These are phyloP conservation scores for Striga asiatica DNA, from an alignment of 257 asterid genomes.

Conservation along the genomic window DNA sequence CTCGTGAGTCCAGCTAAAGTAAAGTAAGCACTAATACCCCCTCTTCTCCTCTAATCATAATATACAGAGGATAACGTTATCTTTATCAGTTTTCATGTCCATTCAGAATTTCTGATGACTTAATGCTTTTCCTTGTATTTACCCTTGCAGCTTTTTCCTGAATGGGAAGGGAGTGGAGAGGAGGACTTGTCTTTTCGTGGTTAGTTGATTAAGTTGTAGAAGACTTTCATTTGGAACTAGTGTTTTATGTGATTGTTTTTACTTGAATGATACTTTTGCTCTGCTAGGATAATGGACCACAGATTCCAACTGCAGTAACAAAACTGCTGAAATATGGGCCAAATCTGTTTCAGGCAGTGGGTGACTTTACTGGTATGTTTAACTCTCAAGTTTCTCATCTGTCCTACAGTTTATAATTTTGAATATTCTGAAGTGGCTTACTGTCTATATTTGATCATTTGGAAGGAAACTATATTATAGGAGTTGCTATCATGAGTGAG, in stretches of 20 bases:
- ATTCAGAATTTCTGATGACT: not conserved
- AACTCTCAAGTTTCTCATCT: not conserved
- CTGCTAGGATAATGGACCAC: slow-evolving; percentile 63
- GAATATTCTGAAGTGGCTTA: slow-evolving; percentile 11
- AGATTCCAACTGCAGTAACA: slow-evolving; percentile 50
- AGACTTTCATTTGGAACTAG: not conserved
- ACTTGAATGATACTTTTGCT: slow-evolving; percentile 8
- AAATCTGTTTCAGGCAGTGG: slow-evolving; percentile 74
- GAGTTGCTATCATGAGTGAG: slow-evolving; percentile 49
- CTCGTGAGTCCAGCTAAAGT: slow-evolving; percentile 53
- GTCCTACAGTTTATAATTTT: not conserved
- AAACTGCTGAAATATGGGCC: slow-evolving; percentile 54
- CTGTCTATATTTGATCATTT: slow-evolving; percentile 8
- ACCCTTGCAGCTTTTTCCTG: slow-evolving; percentile 53
- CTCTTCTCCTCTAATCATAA: not conserved
- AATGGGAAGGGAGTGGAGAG: slow-evolving; percentile 57
- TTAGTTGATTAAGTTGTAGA: slow-evolving; percentile 19
- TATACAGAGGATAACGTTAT: not conserved
- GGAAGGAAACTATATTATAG: slow-evolving; percentile 53
- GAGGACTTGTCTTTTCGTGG: slow-evolving; percentile 42
- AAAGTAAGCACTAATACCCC: slow-evolving; percentile 28
- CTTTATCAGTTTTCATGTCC: not conserved
- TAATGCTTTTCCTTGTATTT: slow-evolving; percentile 9
- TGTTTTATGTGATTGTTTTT: not conserved
- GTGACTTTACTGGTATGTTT: slow-evolving; percentile 53